Base-by-base conservation (phyloP, 2,329 filamentous ascomycete species). In the Aspergillus sp. region DNA sequence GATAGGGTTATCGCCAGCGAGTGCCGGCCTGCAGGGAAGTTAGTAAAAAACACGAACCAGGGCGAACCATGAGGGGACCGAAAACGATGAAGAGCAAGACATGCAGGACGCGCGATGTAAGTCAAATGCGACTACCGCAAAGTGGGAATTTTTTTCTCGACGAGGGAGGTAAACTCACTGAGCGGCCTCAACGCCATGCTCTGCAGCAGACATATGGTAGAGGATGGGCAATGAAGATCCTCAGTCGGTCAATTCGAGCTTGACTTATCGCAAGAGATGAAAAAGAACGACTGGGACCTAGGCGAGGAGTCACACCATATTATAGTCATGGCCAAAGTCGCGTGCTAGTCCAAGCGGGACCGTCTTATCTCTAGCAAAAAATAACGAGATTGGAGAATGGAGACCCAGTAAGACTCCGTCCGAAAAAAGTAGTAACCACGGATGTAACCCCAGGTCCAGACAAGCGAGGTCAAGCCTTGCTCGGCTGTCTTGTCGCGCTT, bases 291-390 rank as follows among this genome's bases (percentile, higher is more conserved):
- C 45, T 35, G 41, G 48, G 45, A 57, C 54, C 56, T 58, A 63
- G 62, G 59, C 25, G 59, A 60, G 50, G 59, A 60, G 50, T 45
- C 47, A 46, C 60, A 60, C 56, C 65, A 66, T 70, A 68, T 70
- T 70, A 68, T 70, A 66, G 56, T 68, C 41, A 57, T 51, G 44
- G 64, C 65, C 62, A 56, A 46, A 56, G 49, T 57, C 48, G 55
- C 53, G 61, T 55, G 56, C 91, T 87, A 76, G 96, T 91, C 25
- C 40, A 55, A 49, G 53, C 53, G 53, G 90, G 95, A 70, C 90
- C 68, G 86, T 86, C 79, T 96, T 96, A 84, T 93, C 90, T 93
- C 90, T 82, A 57, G 40, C 55, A 50, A 43, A 51, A 51, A 61
- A 59, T 56, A 52, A 45, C 46, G 27, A 56, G 27, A 31, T 31